Conservation (phyloP, 495 filamentous ascomycete species). For the Xylaria longipes region DNA sequence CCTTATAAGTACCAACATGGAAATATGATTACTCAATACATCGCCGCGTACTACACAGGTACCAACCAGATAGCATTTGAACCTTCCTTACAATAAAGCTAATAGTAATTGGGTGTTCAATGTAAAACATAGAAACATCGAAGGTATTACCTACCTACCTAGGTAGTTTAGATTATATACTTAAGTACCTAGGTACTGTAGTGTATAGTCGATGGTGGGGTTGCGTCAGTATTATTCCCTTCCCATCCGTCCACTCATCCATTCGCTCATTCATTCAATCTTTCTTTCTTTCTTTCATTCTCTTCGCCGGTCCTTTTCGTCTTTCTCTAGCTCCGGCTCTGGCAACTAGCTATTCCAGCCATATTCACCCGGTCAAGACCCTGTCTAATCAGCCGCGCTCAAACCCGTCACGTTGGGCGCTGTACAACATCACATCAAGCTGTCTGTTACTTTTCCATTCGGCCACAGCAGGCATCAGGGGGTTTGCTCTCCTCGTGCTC, state of each 20-base stretch:
- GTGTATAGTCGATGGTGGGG: no score
- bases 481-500: not conserved
- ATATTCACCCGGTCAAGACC: constrained; percentile 1
- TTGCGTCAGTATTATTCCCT: not conserved
- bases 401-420: not conserved
- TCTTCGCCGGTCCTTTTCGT: not conserved
- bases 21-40: constrained; percentile 1
- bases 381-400: not conserved
- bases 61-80: no score
- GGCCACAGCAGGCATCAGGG: not conserved
- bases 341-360: not conserved
- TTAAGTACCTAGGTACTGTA: no score
- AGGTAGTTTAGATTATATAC: no score
- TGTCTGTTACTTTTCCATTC: constrained; percentile 3
- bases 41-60: not conserved
- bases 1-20: not conserved
- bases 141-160: no score
- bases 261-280: not conserved
- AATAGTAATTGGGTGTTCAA: not conserved
- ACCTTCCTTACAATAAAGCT: not conserved
- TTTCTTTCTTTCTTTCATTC: not conserved
- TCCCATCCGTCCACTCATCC: not conserved
- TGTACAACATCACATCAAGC: not conserved
- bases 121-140: not conserved
- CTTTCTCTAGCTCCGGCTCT: not conserved